phyloP scores from a whole-genome alignment of 2,329 filamentous ascomycete genomes.

The Ophiostoma perfectum region DNA sequence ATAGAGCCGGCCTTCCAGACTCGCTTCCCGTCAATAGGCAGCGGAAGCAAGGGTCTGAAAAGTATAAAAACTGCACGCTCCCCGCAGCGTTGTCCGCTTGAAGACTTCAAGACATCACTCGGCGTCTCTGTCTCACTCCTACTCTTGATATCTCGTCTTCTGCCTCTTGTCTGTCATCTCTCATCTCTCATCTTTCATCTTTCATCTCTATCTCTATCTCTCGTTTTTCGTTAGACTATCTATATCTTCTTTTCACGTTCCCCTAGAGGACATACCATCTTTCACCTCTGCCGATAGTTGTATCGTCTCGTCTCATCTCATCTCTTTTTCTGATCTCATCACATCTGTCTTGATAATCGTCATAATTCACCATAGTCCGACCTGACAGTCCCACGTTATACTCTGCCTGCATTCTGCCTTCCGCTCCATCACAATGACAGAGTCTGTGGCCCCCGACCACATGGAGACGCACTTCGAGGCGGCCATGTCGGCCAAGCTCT shows the following conservation, averaged over 20 bases:
- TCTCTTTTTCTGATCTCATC: no score
- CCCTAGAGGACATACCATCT: no score
- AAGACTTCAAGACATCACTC: background rate
- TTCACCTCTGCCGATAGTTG: no score
- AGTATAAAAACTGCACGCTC: slow-evolving; percentile 13
- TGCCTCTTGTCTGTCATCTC: background rate
- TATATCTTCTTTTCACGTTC: no score
- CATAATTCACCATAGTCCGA: no score
- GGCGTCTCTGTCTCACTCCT: background rate
- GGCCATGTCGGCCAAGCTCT: slow-evolving; percentile 13
- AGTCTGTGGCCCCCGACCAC: background rate
- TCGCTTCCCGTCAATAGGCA: background rate
- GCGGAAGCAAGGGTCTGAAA: slow-evolving; percentile 6
- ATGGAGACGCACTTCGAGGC: slow-evolving; percentile 17
- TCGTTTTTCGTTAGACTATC: no score
- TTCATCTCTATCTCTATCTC: background rate
- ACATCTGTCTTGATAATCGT: no score
- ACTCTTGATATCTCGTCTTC: background rate
- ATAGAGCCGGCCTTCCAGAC: background rate
- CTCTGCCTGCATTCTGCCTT: background rate
- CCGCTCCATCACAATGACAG: background rate
- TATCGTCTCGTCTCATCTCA: no score
- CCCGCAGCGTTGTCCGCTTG: background rate
- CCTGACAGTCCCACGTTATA: background rate
- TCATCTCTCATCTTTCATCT: background rate